A percentile compares a stretch with the other conserved stretches of the same genome.
phyloP scores from a whole-genome alignment of 163 green algal genomes.

The Volvox carteri region DNA sequence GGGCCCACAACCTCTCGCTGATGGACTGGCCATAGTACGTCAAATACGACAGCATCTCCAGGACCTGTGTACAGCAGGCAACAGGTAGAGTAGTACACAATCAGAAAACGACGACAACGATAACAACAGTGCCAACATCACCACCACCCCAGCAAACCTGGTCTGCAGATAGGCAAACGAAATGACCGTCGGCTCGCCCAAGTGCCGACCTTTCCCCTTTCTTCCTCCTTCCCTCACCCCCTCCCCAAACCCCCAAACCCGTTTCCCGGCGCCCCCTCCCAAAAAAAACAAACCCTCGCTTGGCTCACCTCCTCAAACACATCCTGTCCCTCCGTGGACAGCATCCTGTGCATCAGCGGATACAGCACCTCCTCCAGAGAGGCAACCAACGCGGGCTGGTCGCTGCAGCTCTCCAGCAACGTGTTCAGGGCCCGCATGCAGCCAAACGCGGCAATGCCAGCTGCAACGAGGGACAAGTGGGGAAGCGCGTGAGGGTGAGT shows the following conservation, averaged over 20 bases:
- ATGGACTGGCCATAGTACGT: slow-evolving; percentile 89
- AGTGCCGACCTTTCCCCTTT: not conserved
- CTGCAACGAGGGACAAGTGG: slow-evolving; percentile 51
- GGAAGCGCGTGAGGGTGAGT: not conserved
- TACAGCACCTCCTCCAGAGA: slow-evolving; percentile 79
- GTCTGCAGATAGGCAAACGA: too few species aligned
- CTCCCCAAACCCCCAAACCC: not conserved
- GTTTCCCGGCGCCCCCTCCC: not conserved
- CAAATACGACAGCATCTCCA: slow-evolving; percentile 90
- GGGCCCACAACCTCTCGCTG: slow-evolving; percentile 73
- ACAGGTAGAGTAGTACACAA: not conserved
- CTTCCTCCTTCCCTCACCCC: not conserved
- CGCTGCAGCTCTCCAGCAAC: slow-evolving; percentile 89
- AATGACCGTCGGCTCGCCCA: too few species aligned
- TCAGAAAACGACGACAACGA: not conserved
- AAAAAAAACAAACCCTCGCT: too few species aligned
- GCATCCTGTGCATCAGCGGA: slow-evolving; percentile 84
- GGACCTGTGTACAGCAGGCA: slow-evolving; percentile 62
- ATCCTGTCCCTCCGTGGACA: slow-evolving; percentile 86
- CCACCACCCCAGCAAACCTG: not conserved
- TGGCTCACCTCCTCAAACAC: slow-evolving; percentile 91
- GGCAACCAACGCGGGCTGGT: slow-evolving; percentile 83
- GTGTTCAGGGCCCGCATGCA: slow-evolving; percentile 93
- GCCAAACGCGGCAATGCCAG: slow-evolving; percentile 87
- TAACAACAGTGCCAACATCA: slow-evolving; percentile 60